A percentile compares a stretch with the other conserved stretches of the same genome.
Conservation (phyloP, 345 rosid genomes). For the Populus nigra region DNA sequence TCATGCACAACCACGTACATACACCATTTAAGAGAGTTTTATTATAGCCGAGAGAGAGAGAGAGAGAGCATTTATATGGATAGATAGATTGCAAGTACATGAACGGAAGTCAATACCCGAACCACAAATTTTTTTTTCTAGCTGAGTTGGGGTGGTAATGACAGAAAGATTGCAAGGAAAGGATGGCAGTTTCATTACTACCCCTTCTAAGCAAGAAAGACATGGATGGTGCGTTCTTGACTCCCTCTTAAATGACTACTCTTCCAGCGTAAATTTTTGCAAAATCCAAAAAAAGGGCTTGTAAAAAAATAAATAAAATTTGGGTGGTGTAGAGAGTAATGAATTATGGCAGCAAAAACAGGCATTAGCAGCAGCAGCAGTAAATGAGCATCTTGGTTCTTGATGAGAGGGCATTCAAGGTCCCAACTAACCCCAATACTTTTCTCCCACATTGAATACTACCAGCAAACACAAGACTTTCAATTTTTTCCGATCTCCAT, state of each 20-base stretch:
- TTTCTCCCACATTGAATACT: slow-evolving; percentile 36
- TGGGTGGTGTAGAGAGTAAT: slow-evolving; percentile 40
- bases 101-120: slow-evolving; percentile 97
- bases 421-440: slow-evolving; percentile 47
- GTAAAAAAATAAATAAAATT: slow-evolving; percentile 16
- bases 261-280: slow-evolving; percentile 13
- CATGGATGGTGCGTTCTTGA: slow-evolving; percentile 96
- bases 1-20: neutral
- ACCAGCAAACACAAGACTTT: slow-evolving; percentile 27
- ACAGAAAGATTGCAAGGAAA: neutral
- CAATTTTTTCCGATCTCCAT: slow-evolving; percentile 38
- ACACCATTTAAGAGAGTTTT: neutral
- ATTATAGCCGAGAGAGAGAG: neutral
- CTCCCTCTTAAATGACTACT: slow-evolving; percentile 43
- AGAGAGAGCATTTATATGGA: neutral
- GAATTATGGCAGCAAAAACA: slow-evolving; percentile 39
- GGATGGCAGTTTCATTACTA: neutral
- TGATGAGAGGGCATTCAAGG: slow-evolving; percentile 53
- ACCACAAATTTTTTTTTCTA: slow-evolving; percentile 45
- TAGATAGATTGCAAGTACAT: slow-evolving; percentile 17
- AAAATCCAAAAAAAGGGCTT: slow-evolving; percentile 21
- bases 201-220: slow-evolving; percentile 23
- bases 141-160: neutral
- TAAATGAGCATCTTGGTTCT: slow-evolving; percentile 30
- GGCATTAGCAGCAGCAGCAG: slow-evolving; percentile 30